phyloP scores from a whole-genome alignment of 164 flowering plant genomes.

The Piper betle region DNA sequence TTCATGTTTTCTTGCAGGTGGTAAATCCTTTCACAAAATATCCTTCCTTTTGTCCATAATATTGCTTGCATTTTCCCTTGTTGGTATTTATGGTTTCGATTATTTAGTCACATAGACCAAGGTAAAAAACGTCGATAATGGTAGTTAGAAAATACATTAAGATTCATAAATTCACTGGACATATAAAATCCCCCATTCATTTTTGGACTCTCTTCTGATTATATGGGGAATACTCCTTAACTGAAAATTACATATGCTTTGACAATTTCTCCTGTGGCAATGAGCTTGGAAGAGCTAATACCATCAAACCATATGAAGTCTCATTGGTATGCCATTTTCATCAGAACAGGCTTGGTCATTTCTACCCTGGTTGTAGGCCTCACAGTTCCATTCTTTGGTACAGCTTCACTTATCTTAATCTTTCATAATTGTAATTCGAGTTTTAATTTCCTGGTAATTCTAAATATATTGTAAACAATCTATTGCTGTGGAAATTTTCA shows the following conservation, averaged over 20 bases:
- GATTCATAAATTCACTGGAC: neutral
- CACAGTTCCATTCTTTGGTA: slow-evolving; percentile 80
- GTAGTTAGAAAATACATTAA: too few relatives aligned
- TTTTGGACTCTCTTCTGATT: neutral
- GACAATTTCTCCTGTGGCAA: slow-evolving; percentile 80
- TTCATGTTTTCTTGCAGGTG: slow-evolving; percentile 48
- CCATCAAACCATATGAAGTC: slow-evolving; percentile 57
- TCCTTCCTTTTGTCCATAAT: slow-evolving; percentile 36
- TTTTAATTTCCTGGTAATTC: too few relatives aligned
- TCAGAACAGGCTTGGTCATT: slow-evolving; percentile 73
- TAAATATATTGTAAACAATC: neutral
- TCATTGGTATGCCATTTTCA: slow-evolving; percentile 46
- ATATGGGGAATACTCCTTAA: slow-evolving; percentile 28
- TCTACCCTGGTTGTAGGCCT: slow-evolving; percentile 77
- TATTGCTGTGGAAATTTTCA: neutral
- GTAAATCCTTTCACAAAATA: slow-evolving; percentile 98
- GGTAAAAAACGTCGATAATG: too few relatives aligned
- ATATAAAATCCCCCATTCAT: too few relatives aligned
- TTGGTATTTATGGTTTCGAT: neutral
- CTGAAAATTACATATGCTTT: slow-evolving; percentile 58
- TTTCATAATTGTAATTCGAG: too few relatives aligned
- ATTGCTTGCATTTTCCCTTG: slow-evolving; percentile 22
- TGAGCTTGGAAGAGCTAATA: slow-evolving; percentile 90
- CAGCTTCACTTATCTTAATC: slow-evolving; percentile 1
- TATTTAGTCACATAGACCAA: too few relatives aligned